Base-by-base conservation (phyloP, 495 filamentous ascomycete genomes). In the Aspergillus ellipticus region DNA sequence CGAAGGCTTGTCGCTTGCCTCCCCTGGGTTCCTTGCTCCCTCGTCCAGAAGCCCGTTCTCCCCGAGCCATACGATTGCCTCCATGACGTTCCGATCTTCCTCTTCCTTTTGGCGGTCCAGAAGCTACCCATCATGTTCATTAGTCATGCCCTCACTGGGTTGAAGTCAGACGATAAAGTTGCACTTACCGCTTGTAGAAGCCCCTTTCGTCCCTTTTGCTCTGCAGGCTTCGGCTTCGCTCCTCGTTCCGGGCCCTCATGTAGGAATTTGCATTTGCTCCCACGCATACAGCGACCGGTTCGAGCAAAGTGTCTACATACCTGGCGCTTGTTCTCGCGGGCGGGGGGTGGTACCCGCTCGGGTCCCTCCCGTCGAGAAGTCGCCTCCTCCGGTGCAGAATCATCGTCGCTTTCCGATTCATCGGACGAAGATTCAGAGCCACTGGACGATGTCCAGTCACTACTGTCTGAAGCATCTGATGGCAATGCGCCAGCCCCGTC, bases 121-220 rank as follows among this genome's bases (percentile, higher is more conserved):
- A 42, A 81, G 66, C 78, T 80, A 53, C 13, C n/a, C 21, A 55
- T 22, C 10, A 22, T 13, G 43, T 64, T 49, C 65, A 60, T 61
- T 53, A 57, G 57, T 37, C 21, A 20, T 28, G 17, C 35, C 4
- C 8, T 7, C 9, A 42, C 29, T 13, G 45, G 21, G n/a, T 26
- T 39, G 41, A 33, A 22, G 48, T 19, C 15, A 49, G 42, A 58
- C 6, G 13, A 4, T 20, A n/a, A n/a, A n/a, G 22, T 10, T 16
- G 20, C n/a, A 73, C 78, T 66, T 62, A 82, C 80, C 53, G 76
- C 70, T 54, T 81, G 77, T 43, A 77, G 74, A 24, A 83, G 68
- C 42, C 79, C 74, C 62, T 77, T 79, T 42, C 68, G 70, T 48
- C 68, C 70, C 53, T 67, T 64, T 54, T 68, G 70, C 43, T 69